phyloP scores from a whole-genome alignment of 169 alveolate genomes.

The Eimeria maxima region DNA sequence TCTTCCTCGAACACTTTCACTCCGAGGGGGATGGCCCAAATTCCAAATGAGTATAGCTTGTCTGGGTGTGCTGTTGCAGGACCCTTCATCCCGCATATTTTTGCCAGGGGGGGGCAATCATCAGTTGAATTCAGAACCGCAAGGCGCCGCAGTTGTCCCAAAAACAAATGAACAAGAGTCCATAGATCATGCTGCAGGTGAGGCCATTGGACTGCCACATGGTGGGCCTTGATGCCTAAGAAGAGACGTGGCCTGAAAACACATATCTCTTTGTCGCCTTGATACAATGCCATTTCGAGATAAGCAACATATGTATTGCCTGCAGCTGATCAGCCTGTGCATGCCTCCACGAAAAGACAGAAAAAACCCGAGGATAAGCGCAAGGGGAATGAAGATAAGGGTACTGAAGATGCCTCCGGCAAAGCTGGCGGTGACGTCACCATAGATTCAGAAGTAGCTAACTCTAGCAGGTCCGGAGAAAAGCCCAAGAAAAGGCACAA shows the following conservation, averaged over 20 bases:
- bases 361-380: not conserved
- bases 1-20: not conserved
- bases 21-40: not conserved
- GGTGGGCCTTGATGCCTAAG: not conserved
- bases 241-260: no score
- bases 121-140: not conserved
- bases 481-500: conserved; percentile 53
- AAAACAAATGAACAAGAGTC: not conserved
- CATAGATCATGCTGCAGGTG: not conserved
- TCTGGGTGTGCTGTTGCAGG: not conserved
- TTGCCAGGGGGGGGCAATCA: not conserved
- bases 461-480: not conserved
- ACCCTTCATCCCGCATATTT: conserved; percentile 11
- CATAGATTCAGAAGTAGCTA: not conserved
- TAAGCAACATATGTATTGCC: not conserved
- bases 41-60: not conserved
- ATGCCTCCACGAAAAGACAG: not conserved
- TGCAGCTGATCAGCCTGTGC: conserved; percentile 5
- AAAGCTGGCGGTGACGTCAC: not conserved
- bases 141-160: not conserved
- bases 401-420: not conserved
- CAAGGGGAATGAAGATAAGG: not conserved
- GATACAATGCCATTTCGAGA: not conserved
- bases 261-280: not conserved
- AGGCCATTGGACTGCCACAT: not conserved